These are phyloP conservation scores for Dalbergia cochinchinensis DNA, from an alignment of 306 rosid genomes.

Conservation along the genomic window DNA sequence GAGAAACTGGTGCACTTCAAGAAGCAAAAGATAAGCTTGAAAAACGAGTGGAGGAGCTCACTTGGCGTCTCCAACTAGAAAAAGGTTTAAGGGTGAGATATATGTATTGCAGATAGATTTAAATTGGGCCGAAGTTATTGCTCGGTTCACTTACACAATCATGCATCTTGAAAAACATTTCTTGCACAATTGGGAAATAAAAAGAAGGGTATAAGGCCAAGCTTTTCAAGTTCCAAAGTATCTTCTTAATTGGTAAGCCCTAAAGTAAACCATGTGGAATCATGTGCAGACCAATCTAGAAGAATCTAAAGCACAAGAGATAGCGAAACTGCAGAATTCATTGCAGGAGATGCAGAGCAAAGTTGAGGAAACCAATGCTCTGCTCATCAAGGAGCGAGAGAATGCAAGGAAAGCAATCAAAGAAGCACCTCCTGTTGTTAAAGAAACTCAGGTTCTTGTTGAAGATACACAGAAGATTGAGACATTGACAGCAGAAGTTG, in stretches of 20 bases:
- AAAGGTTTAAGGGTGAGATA: constrained; percentile 80
- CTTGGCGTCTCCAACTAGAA: constrained; percentile 86
- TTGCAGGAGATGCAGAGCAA: constrained; percentile 78
- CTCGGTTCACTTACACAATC: constrained; percentile 35
- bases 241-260: constrained; percentile 33
- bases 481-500: constrained; percentile 64
- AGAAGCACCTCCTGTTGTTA: constrained; percentile 75
- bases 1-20: constrained; percentile 87
- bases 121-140: constrained; percentile 29
- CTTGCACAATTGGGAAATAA: constrained; percentile 28
- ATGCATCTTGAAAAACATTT: constrained; percentile 34
- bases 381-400: constrained; percentile 71
- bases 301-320: constrained; percentile 83
- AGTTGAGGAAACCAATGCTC: constrained; percentile 73
- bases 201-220: constrained; percentile 19
- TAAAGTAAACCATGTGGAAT: constrained; percentile 42
- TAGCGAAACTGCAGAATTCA: constrained; percentile 72
- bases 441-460: constrained; percentile 82
- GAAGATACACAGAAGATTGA: constrained; percentile 79
- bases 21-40: constrained; percentile 90
- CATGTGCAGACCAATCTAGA: constrained; percentile 80
- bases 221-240: constrained; percentile 29
- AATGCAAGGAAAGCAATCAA: constrained; percentile 63
- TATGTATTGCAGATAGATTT: constrained; percentile 32
- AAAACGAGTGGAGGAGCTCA: constrained; percentile 86